A percentile compares a stretch with the other conserved stretches of the same genome.
These are phyloP conservation scores for Sergeia podlipaevii DNA, from an alignment of 208 protist genomes.

Conservation along the genomic window DNA sequence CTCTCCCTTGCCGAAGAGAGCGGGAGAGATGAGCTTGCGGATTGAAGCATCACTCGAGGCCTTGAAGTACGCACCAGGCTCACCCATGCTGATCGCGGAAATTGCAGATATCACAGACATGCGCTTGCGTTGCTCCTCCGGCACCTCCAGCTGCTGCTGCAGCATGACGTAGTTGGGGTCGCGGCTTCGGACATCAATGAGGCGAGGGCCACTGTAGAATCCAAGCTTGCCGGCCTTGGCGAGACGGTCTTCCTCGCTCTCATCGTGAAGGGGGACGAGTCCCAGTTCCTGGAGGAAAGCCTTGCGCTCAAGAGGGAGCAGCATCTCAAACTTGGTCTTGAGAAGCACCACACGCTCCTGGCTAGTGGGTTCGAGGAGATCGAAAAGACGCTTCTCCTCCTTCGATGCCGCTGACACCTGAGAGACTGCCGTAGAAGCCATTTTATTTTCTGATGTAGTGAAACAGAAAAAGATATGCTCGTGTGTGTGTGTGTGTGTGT, in stretches of 20 bases:
- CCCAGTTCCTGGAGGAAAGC: slow-evolving; percentile 53
- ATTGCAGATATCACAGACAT: too few relatives aligned
- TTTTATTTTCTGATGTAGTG: neutral
- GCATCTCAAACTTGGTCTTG: slow-evolving; percentile 36
- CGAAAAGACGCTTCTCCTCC: slow-evolving; percentile 26
- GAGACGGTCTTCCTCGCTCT: neutral
- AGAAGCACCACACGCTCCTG: slow-evolving; percentile 52
- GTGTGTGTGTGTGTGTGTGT: neutral
- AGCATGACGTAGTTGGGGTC: slow-evolving; percentile 46
- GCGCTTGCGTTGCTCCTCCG: too few relatives aligned
- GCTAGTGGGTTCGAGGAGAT: slow-evolving; percentile 43
- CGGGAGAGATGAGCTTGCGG: slow-evolving; percentile 2
- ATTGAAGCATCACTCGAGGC: slow-evolving; percentile 12
- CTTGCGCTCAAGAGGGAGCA: slow-evolving; percentile 45
- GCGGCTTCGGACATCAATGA: slow-evolving; percentile 38
- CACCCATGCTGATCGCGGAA: slow-evolving; percentile 23
- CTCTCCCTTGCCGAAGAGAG: slow-evolving; percentile 17
- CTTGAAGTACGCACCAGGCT: slow-evolving; percentile 6
- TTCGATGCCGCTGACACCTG: too few relatives aligned
- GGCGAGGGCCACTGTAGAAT: slow-evolving; percentile 31
- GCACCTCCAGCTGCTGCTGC: slow-evolving; percentile 5
- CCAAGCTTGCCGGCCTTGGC: slow-evolving; percentile 6
- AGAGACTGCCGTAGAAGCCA: neutral
- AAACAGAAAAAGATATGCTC: neutral
- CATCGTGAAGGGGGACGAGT: slow-evolving; percentile 18